Percentiles rank a stretch among this genome's conserved stretches.
Conservation (phyloP, 257 asterid genomes). For the Apocynum venetum region DNA sequence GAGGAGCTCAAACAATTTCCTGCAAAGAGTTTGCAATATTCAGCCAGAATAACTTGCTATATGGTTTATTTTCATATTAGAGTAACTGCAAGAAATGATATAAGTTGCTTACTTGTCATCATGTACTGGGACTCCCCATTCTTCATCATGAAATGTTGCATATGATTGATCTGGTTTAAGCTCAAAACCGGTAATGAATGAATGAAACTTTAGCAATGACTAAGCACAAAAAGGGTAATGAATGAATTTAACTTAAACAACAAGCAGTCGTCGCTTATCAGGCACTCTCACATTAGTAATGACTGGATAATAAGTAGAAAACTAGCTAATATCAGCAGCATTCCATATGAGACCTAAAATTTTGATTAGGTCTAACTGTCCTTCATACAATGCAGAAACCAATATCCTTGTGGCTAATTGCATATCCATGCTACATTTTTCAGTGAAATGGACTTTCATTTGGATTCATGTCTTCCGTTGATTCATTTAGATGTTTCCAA, state of each 20-base stretch:
- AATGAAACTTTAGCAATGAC: not conserved
- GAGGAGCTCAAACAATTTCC: slow-evolving; percentile 39
- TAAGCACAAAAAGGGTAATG: not conserved
- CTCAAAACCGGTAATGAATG: not conserved
- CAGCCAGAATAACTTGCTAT: not conserved
- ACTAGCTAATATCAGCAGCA: not conserved
- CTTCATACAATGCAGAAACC: not conserved
- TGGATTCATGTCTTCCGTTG: not conserved
- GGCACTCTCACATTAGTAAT: not conserved
- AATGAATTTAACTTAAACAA: not conserved
- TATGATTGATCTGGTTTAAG: slow-evolving; percentile 35
- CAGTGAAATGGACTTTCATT: not conserved
- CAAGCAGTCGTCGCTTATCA: not conserved
- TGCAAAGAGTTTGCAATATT: slow-evolving; percentile 10
- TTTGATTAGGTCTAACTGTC: not conserved
- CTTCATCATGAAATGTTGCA: slow-evolving; percentile 50
- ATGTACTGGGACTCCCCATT: slow-evolving; percentile 56
- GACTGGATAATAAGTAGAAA: not conserved
- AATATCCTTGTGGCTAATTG: not conserved
- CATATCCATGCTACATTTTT: not conserved
- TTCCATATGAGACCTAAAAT: not conserved
- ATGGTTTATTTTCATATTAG: not conserved
- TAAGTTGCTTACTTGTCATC: slow-evolving; percentile 34
- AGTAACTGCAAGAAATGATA: slow-evolving; percentile 3
- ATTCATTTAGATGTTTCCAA: not conserved